Evolutionary conservation across 164 flowering plant genomes (phyloP).

Genomic region (Magnolia kwangsiensis): DNA sequence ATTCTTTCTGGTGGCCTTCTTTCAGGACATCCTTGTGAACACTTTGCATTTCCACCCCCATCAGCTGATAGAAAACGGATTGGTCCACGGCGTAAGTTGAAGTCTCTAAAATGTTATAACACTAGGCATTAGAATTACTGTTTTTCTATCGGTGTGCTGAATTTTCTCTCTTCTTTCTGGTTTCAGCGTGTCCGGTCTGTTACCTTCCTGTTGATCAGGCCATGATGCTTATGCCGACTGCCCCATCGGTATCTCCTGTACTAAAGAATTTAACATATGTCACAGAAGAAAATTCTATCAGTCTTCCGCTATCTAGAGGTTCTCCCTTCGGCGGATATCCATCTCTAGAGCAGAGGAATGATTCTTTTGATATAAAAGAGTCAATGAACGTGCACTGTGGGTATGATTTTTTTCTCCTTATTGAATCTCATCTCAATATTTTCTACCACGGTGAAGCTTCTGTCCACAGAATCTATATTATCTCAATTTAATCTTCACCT

Average conservation of each 20-base stretch:
- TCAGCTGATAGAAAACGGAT: constrained; percentile 56
- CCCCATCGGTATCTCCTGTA: constrained; percentile 59
- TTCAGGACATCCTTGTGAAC: constrained; percentile 53
- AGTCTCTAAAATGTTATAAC: neutral
- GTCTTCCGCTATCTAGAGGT: constrained; percentile 64
- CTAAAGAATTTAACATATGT: constrained; percentile 59
- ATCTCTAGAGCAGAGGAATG: constrained; percentile 68
- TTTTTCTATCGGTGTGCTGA: neutral
- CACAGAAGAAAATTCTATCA: constrained; percentile 47
- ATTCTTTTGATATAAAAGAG: constrained; percentile 78
- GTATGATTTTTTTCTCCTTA: constrained; percentile 39
- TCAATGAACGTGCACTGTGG: constrained; percentile 96
- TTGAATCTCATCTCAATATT: neutral
- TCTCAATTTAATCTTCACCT: neutral
- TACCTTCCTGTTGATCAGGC: constrained; percentile 83
- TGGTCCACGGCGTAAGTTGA: constrained; percentile 91
- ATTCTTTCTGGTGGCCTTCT: constrained; percentile 10
- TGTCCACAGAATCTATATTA: neutral
- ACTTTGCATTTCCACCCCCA: constrained; percentile 75
- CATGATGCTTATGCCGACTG: constrained; percentile 58
- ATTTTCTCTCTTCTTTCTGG: neutral
- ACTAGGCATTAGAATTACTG: neutral
- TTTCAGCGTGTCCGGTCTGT: constrained; percentile 94
- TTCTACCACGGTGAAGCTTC: neutral
- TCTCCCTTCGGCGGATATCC: constrained; percentile 99